Conservation (phyloP, 495 filamentous ascomycete genomes). For the Aspergillus avenaceus region DNA sequence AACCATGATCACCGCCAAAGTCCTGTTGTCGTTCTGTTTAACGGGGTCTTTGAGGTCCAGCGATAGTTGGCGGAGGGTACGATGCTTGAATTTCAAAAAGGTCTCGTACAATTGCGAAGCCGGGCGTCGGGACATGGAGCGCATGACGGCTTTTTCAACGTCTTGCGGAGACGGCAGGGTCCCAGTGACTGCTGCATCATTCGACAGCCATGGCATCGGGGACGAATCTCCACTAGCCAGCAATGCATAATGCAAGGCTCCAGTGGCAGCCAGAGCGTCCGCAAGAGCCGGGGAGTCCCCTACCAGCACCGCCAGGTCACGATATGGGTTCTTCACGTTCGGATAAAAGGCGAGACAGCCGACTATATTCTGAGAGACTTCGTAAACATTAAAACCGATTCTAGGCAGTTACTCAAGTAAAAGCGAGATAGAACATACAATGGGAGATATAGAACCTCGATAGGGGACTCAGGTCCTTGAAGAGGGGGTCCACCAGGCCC, state of each 20-base stretch:
- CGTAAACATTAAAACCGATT: background rate
- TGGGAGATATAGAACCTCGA: slow-evolving; percentile 39
- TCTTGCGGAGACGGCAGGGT: slow-evolving; percentile 22
- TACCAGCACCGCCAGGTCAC: slow-evolving; percentile 35
- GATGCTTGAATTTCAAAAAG: slow-evolving; percentile 41
- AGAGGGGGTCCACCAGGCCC: slow-evolving; percentile 40
- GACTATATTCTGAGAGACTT: slow-evolving; percentile 35
- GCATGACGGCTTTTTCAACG: slow-evolving; percentile 25
- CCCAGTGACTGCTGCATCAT: slow-evolving; percentile 14
- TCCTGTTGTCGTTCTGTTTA: slow-evolving; percentile 38
- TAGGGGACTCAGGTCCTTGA: slow-evolving; percentile 33
- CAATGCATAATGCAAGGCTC: slow-evolving; percentile 41
- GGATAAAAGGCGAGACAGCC: slow-evolving; percentile 37
- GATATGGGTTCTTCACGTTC: slow-evolving; percentile 37
- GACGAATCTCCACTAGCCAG: slow-evolving; percentile 31
- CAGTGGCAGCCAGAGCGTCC: slow-evolving; percentile 34
- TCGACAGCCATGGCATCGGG: slow-evolving; percentile 33
- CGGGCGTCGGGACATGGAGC: slow-evolving; percentile 24
- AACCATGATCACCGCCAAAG: slow-evolving; percentile 37
- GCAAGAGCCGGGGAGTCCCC: slow-evolving; percentile 37
- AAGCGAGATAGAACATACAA: slow-evolving; percentile 24
- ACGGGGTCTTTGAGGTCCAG: slow-evolving; percentile 31
- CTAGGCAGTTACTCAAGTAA: background rate
- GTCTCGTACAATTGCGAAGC: slow-evolving; percentile 35
- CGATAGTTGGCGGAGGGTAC: slow-evolving; percentile 37